A percentile compares a stretch with the other conserved stretches of the same genome.
These are phyloP conservation scores for Spergularia marina DNA, from an alignment of 148 eudicot species.

Conservation along the genomic window DNA sequence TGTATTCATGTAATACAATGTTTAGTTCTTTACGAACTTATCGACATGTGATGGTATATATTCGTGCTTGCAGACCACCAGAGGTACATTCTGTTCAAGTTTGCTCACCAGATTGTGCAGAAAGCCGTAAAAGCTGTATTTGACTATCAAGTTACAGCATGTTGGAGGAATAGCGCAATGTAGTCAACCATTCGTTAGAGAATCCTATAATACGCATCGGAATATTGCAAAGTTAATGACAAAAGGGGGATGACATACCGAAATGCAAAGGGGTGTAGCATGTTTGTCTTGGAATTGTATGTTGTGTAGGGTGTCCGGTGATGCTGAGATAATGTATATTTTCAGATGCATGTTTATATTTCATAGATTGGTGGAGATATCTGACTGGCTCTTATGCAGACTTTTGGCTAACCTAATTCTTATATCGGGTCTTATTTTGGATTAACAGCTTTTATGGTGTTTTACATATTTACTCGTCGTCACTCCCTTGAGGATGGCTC, in stretches of 20 bases:
- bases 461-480: no score
- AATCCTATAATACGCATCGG: background rate
- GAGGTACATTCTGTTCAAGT: background rate
- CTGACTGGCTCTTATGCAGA: no score
- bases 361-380: constrained; percentile 10
- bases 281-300: constrained; percentile 7
- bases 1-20: no score
- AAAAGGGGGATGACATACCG: background rate
- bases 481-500: no score
- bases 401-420: no score
- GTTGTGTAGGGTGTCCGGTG: background rate
- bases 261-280: background rate
- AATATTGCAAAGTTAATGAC: background rate
- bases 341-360: constrained; percentile 12
- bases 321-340: constrained; percentile 16
- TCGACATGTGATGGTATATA: background rate
- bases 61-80: background rate
- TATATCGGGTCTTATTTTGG: no score
- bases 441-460: no score
- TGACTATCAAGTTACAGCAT: constrained; percentile 9
- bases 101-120: constrained; percentile 17
- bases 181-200: background rate
- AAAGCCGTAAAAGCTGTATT: constrained; percentile 9
- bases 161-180: constrained; percentile 1
- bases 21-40: no score